A percentile compares a stretch with the other conserved stretches of the same genome.
phyloP scores from a whole-genome alignment of 2,329 filamentous ascomycete genomes.

The Didymellaceae sp. region DNA sequence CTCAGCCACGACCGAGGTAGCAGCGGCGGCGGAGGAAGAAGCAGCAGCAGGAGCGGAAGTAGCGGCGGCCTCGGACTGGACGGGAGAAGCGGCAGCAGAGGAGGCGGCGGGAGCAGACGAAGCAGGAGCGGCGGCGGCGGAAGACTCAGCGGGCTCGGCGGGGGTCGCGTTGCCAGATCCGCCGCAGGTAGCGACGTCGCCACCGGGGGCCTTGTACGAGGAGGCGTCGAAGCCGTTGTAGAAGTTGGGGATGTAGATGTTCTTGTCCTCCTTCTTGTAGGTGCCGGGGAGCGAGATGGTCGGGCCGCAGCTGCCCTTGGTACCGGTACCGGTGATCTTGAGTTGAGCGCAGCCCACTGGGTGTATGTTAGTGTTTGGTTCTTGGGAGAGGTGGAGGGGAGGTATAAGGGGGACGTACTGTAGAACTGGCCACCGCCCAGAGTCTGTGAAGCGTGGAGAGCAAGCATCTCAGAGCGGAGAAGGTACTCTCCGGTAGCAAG shows the following conservation, averaged over 20 bases:
- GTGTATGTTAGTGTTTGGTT: background rate
- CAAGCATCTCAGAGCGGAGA: constrained; percentile 56
- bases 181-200: constrained; percentile 35
- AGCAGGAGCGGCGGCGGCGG: constrained; percentile 15
- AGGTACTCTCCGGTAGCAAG: constrained; percentile 50
- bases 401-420: constrained; percentile 37
- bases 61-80: constrained; percentile 19
- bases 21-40: constrained; percentile 18
- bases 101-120: constrained; percentile 14
- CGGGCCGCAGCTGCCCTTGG: constrained; percentile 46
- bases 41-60: constrained; percentile 18
- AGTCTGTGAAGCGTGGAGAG: constrained; percentile 50
- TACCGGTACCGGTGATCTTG: constrained; percentile 50
- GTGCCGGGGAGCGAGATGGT: constrained; percentile 52
- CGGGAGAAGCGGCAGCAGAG: constrained; percentile 12
- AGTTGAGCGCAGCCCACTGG: constrained; percentile 50
- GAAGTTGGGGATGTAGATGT: constrained; percentile 48
- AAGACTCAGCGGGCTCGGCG: constrained; percentile 14
- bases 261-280: constrained; percentile 37
- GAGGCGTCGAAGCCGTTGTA: constrained; percentile 44
- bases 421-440: constrained; percentile 54
- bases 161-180: constrained; percentile 25
- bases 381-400: constrained; percentile 26
- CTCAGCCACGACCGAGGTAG: constrained; percentile 20
- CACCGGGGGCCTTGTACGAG: constrained; percentile 41